phyloP scores from a whole-genome alignment of 2,329 filamentous ascomycete genomes.

The Helotiales sp. region DNA sequence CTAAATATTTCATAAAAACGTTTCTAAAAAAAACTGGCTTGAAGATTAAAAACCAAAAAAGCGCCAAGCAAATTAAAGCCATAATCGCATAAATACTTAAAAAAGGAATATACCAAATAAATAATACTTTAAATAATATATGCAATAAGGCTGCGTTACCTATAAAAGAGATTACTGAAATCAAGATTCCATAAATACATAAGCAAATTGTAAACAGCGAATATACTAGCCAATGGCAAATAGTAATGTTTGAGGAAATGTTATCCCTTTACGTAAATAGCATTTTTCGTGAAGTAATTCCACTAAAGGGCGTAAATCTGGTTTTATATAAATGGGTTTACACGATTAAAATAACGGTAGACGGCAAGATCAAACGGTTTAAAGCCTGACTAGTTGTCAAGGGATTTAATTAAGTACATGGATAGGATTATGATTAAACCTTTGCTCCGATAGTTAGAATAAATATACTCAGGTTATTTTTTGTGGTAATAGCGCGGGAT shows the following conservation, averaged over 20 bases:
- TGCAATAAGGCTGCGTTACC: no score
- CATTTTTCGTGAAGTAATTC: background rate
- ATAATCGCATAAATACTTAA: no score
- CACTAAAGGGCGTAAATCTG: background rate
- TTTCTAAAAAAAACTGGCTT: no score
- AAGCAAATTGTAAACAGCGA: background rate
- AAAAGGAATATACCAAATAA: no score
- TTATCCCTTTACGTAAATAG: background rate
- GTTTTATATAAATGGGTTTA: constrained; percentile 4
- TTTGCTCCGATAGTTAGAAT: background rate
- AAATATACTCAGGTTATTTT: background rate
- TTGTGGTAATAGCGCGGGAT: background rate
- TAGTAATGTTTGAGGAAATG: background rate
- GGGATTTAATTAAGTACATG: background rate
- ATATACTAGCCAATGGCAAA: background rate
- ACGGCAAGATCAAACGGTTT: constrained; percentile 4
- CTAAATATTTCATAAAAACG: no score
- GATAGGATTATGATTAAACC: constrained; percentile 1
- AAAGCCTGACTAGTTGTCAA: background rate
- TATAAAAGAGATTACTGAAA: background rate
- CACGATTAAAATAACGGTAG: background rate
- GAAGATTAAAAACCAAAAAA: no score
- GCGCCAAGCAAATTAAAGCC: no score
- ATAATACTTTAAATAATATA: no score
- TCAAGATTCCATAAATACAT: background rate